Percentiles rank a stretch among this genome's conserved stretches.
These are phyloP conservation scores for Infundibulicybe gibba DNA, from an alignment of 768 basidiomycete genomes.

Conservation along the genomic window DNA sequence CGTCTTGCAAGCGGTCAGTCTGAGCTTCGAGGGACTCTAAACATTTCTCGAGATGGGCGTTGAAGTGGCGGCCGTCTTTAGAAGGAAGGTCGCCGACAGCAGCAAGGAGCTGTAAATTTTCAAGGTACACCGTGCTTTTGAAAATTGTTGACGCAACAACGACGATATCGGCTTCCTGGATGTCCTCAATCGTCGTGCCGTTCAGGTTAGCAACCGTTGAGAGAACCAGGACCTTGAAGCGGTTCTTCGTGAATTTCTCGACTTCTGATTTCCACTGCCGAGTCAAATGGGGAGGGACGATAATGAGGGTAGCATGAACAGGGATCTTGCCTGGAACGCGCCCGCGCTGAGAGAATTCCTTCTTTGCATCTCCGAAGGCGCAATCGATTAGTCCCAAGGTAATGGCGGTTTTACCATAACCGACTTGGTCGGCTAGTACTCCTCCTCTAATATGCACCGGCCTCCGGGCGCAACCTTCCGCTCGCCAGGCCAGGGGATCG, in stretches of 20 bases:
- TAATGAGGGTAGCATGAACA: slow-evolving; percentile 76
- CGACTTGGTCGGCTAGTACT: slow-evolving; percentile 93
- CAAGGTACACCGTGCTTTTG: slow-evolving; percentile 70
- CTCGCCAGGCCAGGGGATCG: slow-evolving; percentile 86
- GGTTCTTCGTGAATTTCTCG: slow-evolving; percentile 68
- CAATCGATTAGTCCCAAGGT: slow-evolving; percentile 87
- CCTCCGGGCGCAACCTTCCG: slow-evolving; percentile 86
- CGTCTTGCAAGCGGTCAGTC: slow-evolving; percentile 60
- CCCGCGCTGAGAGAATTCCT: slow-evolving; percentile 53
- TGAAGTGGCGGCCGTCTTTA: slow-evolving; percentile 88
- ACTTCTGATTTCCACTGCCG: slow-evolving; percentile 90
- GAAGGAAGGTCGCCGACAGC: slow-evolving; percentile 65
- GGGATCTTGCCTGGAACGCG: slow-evolving; percentile 62
- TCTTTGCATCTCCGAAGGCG: slow-evolving; percentile 47
- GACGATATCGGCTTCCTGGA: slow-evolving; percentile 82
- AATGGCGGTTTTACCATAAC: slow-evolving; percentile 96
- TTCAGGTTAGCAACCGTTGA: slow-evolving; percentile 72
- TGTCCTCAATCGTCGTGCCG: slow-evolving; percentile 61
- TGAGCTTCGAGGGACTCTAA: slow-evolving; percentile 58
- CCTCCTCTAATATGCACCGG: slow-evolving; percentile 78
- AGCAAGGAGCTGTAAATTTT: slow-evolving; percentile 70
- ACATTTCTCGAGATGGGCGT: slow-evolving; percentile 68
- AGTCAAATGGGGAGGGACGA: slow-evolving; percentile 89
- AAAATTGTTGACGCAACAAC: slow-evolving; percentile 87
- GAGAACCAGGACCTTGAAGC: slow-evolving; percentile 63